Base-by-base conservation (phyloP, 129 eudicot genomes). In the Ambrosia artemisiifolia region DNA sequence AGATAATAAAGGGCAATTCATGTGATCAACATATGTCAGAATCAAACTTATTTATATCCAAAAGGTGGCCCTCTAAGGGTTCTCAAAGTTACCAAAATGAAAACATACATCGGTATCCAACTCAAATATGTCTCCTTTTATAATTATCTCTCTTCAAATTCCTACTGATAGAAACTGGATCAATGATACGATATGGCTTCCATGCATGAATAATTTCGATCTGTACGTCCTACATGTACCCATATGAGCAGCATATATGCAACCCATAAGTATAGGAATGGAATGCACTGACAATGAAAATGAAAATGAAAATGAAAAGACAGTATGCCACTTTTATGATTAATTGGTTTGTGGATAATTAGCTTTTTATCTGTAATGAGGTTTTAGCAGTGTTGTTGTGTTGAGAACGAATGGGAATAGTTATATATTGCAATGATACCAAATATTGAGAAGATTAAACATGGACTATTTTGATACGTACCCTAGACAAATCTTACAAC, bases 201-300 rank as follows among this genome's bases (percentile, higher is more conserved):
- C 33, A 62, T 24, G 28, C 33, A 62, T 24, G 28, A 24, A 24
- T 24, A 0, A 24, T 24, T 24, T 24, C 28, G 28, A 0, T 1
- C 28, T 24, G 28, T 24, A n/a, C 28, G 28, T 24, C 28, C n/a
- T n/a, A n/a, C n/a, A n/a, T 56, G 33, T 56, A 67, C 35, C 18
- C 61, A 32, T 66, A 20, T 44, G n/a, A 8, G 64, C 34, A 44
- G 69, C 80, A 76, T n/a, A n/a, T n/a, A n/a, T 76, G 74, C 63
- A 67, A 49, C 80, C 80, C 80, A 76, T 67, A 57, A 76, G 75
- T 67, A 14, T 11, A 67, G 74, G 80, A 76, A 68, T 76, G 80
- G 80, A 75, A 43, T 56, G 57, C 24, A 16, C 72, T 65, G 57
- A 20, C 47, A 1, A 75, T 75, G 74, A 75, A 75, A 66, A 67